phyloP scores from a whole-genome alignment of 2,329 filamentous ascomycete species.

The Coniella vitis region DNA sequence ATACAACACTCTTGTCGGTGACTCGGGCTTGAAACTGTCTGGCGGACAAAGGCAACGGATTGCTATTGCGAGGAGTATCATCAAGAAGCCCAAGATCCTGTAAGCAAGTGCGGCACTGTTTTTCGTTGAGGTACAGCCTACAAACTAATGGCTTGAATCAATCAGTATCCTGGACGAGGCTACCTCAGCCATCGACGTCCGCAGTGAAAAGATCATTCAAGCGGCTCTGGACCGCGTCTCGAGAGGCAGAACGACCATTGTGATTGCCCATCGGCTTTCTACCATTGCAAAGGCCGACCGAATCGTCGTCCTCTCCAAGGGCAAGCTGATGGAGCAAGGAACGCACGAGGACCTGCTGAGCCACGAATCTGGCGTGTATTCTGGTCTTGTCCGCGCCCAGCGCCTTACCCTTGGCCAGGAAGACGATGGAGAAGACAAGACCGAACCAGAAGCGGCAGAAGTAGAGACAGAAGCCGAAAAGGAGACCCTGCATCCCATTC shows the following conservation, averaged over 20 bases:
- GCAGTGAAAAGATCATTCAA: constrained; percentile 43
- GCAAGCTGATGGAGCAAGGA: constrained; percentile 65
- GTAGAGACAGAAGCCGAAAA: constrained; percentile 34
- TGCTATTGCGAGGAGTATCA: constrained; percentile 54
- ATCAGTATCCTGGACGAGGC: constrained; percentile 55
- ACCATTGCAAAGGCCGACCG: constrained; percentile 72
- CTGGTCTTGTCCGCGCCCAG: constrained; percentile 59
- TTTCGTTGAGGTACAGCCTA: neutral
- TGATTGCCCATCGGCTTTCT: constrained; percentile 64
- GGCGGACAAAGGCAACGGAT: constrained; percentile 58
- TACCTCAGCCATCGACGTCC: constrained; percentile 45
- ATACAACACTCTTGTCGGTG: constrained; percentile 69
- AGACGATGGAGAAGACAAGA: constrained; percentile 33
- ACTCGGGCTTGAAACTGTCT: constrained; percentile 66
- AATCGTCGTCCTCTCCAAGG: constrained; percentile 70
- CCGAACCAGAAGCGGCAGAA: constrained; percentile 23
- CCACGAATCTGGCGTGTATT: constrained; percentile 56
- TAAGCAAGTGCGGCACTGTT: neutral
- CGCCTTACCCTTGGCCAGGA: constrained; percentile 43
- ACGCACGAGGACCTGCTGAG: constrained; percentile 66
- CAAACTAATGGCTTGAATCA: neutral
- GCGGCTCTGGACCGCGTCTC: constrained; percentile 48
- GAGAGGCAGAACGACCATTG: constrained; percentile 51
- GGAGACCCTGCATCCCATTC: constrained; percentile 32
- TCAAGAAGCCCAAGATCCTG: constrained; percentile 54